Evolutionary conservation across 1,139 yeast species (phyloP).

Genomic region (Geotrichum klebahnii): DNA sequence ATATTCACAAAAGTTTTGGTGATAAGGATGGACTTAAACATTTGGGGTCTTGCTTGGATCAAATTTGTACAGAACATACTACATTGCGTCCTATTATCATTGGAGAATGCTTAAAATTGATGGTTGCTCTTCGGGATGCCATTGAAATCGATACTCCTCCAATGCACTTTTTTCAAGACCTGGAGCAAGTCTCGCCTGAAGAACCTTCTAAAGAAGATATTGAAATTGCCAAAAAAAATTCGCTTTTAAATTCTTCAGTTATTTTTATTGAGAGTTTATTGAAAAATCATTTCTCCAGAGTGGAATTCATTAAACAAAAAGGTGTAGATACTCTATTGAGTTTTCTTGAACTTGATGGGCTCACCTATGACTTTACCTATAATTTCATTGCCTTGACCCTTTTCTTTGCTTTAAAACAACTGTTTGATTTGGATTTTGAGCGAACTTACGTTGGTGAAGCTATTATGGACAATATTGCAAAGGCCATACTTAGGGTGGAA

Average conservation of each 20-base stretch:
- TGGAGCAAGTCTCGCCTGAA: slow-evolving; percentile 21
- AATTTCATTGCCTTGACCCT: slow-evolving; percentile 34
- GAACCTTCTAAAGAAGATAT: slow-evolving; percentile 20
- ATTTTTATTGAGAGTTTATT: slow-evolving; percentile 37
- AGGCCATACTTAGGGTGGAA: slow-evolving; percentile 14
- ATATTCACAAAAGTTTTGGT: slow-evolving; percentile 24
- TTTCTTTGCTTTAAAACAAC: slow-evolving; percentile 29
- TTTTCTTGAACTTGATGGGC: slow-evolving; percentile 31
- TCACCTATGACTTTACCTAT: slow-evolving; percentile 40
- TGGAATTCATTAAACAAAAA: slow-evolving; percentile 35
- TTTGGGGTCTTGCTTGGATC: slow-evolving; percentile 73
- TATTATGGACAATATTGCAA: slow-evolving; percentile 19
- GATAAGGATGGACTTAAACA: slow-evolving; percentile 42
- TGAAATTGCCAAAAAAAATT: slow-evolving; percentile 16
- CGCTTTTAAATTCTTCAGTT: slow-evolving; percentile 19
- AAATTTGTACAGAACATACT: slow-evolving; percentile 79
- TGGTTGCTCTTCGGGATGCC: slow-evolving; percentile 46
- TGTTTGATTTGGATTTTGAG: slow-evolving; percentile 35
- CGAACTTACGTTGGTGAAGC: slow-evolving; percentile 28
- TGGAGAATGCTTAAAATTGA: slow-evolving; percentile 47
- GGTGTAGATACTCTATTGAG: slow-evolving; percentile 33
- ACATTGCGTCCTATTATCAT: slow-evolving; percentile 59
- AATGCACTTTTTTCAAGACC: slow-evolving; percentile 19
- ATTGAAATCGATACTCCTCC: slow-evolving; percentile 20
- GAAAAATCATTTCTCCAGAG: slow-evolving; percentile 36